Evolutionary conservation across 257 asterid species (phyloP).

Genomic region (Solanum ahanhuiri): DNA sequence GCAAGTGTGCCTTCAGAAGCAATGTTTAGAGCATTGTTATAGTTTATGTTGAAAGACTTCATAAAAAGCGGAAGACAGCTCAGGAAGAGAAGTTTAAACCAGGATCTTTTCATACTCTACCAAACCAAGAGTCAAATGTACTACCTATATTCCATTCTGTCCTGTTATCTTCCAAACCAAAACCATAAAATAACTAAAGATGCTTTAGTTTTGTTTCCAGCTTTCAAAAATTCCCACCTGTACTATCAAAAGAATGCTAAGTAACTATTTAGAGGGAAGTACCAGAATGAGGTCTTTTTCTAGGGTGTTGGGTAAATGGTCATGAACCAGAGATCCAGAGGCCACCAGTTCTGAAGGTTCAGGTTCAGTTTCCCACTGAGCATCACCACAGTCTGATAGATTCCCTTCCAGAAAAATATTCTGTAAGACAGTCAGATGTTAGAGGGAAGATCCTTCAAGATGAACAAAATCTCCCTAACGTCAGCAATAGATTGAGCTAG

Average conservation of each 20-base stretch:
- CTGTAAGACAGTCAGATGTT: constrained; percentile 24
- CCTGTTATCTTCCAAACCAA: background rate
- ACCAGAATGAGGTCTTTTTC: constrained; percentile 80
- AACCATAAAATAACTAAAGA: background rate
- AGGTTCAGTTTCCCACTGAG: constrained; percentile 18
- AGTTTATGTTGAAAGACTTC: background rate
- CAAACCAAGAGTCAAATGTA: background rate
- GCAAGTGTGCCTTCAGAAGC: constrained; percentile 70
- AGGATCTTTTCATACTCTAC: background rate
- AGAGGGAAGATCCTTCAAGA: background rate
- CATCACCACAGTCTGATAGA: constrained; percentile 33
- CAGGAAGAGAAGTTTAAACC: background rate
- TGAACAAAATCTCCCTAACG: background rate
- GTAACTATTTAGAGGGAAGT: constrained; percentile 10
- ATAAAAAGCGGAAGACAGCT: background rate
- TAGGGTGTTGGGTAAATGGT: constrained; percentile 40
- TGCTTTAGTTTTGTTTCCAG: background rate
- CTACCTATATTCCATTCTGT: background rate
- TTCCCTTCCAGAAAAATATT: constrained; percentile 42
- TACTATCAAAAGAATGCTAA: background rate
- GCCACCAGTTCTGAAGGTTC: constrained; percentile 35
- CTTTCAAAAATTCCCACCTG: background rate
- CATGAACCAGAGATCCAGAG: constrained; percentile 23
- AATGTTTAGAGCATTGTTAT: constrained; percentile 12
- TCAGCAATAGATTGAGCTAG: background rate